Conservation (phyloP, 1,284 basidiomycete genomes). For the Cerrena zonata region DNA sequence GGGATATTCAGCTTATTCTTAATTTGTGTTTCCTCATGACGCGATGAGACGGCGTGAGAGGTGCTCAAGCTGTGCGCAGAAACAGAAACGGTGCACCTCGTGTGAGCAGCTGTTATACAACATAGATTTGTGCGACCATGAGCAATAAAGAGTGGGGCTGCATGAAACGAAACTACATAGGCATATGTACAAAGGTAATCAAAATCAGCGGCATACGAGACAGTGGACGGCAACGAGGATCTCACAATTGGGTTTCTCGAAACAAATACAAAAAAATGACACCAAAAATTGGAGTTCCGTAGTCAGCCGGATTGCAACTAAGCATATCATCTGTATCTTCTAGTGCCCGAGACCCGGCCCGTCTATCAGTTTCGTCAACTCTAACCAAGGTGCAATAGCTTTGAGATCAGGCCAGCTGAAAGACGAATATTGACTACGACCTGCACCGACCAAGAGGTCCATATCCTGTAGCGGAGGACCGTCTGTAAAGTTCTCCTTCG, state of each 20-base stretch:
- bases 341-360: conserved; percentile 64
- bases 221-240: background rate
- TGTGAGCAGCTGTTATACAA: no score
- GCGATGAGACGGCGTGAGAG: no score
- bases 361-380: conserved; percentile 57
- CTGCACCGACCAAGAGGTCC: conserved; percentile 43
- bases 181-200: background rate
- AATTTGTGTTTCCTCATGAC: no score
- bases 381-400: conserved; percentile 73
- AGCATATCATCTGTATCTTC: conserved; percentile 7
- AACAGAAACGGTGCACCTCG: no score
- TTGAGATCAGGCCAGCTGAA: conserved; percentile 64
- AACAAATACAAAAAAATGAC: no score
- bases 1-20: background rate
- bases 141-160: no score
- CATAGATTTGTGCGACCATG: no score
- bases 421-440: conserved; percentile 57
- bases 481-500: conserved; percentile 32
- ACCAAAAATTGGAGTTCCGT: no score
- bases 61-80: no score
- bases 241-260: no score
- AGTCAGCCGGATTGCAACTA: no score
- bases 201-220: background rate
- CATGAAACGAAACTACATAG: no score
- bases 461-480: conserved; percentile 39